Evolutionary conservation across 352 stramenopile genomes (phyloP).

Genomic region (Globisporangium nunn): DNA sequence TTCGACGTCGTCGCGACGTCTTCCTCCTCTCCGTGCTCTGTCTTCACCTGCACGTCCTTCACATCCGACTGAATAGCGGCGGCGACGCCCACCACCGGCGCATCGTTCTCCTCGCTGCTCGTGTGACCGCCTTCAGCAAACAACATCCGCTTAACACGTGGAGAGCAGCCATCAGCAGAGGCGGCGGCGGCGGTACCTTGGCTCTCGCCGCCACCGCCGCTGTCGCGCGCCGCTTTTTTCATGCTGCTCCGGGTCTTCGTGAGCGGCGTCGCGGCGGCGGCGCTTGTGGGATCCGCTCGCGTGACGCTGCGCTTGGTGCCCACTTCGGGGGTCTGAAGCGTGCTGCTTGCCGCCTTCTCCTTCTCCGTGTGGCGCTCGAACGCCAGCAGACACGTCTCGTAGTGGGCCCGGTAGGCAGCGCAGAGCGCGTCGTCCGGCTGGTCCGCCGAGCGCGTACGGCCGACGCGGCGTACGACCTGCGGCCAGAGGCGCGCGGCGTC

Average conservation of each 20-base stretch:
- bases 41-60: constrained; percentile 4
- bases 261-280: constrained; percentile 29
- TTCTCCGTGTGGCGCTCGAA: constrained; percentile 39
- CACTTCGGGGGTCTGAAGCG: constrained; percentile 24
- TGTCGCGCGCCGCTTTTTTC: constrained; percentile 20
- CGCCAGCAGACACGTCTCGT: constrained; percentile 38
- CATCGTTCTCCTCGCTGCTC: constrained; percentile 56
- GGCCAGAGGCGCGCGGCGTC: constrained; percentile 30
- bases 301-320: constrained; percentile 11
- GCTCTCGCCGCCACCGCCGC: background rate
- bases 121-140: constrained; percentile 51
- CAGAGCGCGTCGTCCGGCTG: constrained; percentile 44
- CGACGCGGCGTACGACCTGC: constrained; percentile 56
- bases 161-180: background rate
- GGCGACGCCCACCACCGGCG: too few relatives aligned
- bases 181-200: constrained; percentile 3
- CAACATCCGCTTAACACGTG: constrained; percentile 58
- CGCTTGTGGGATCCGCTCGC: too few relatives aligned
- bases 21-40: background rate
- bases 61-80: background rate
- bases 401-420: constrained; percentile 40
- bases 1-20: constrained; percentile 1
- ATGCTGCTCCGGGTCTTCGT: constrained; percentile 45
- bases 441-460: constrained; percentile 40
- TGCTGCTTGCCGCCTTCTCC: background rate